Evolutionary conservation across 2,329 filamentous ascomycete genomes (phyloP), one percentile per base, ranked within the genome.

Genomic region (Elsinoe batatas): DNA sequence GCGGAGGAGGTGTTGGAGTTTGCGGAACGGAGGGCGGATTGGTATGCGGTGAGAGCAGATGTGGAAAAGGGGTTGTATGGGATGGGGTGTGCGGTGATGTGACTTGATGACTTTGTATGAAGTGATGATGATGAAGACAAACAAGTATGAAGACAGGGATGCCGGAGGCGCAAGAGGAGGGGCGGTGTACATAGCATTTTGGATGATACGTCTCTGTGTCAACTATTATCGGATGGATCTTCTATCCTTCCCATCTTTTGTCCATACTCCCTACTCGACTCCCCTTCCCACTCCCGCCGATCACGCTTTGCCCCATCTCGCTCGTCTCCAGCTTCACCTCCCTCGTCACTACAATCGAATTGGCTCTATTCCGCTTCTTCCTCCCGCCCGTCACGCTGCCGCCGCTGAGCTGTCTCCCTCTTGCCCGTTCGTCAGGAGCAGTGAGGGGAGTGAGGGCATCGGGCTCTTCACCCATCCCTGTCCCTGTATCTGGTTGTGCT

Each of bases 21-120:
- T 74, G 93, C 91, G 1, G 90, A 96, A 71, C 77, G 93, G 62
- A 77, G 93, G 62, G 91, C 91, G 50, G 93, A 98, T 72, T 98
- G 93, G 93, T 95, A 93, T 68, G 79, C 85, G 63, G 88, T 98
- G 10, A 87, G 86, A 73, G 82, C 81, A 61, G 83, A 90, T 60
- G 93, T 98, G 5, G 93, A 98, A 76, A 85, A 87, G 71, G 90
- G 90, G 59, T 96, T 98, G 90, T 97, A 96, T 72, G 93, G 93
- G 3, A 81, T 95, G 68, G 91, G 93, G 58, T 98, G 93, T 70
- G 69, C 68, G 44, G 67, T 94, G 42, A 97, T 96, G 90, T 97
- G 64, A 68, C 26, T 26, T 38, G 36, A 38, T 18, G 36, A 38
- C 22, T 22, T 38, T 30, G 7, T 30, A 30, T 8, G 26, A 30